Conservation (phyloP, 1,284 basidiomycete species). For the Irpex sp. region DNA sequence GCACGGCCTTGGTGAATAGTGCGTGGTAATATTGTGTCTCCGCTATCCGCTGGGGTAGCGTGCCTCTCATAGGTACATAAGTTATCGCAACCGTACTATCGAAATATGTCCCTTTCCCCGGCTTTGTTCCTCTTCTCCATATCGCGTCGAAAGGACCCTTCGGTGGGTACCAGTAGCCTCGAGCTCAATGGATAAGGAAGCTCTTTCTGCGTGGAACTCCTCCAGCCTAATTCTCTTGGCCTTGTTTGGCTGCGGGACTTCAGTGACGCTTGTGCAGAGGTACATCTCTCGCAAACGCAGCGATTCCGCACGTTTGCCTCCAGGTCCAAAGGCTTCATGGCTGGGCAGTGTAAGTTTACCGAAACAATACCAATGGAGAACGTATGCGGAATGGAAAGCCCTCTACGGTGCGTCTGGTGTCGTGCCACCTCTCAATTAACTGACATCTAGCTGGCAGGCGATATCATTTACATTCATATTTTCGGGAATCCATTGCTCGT, state of each 20-base stretch:
- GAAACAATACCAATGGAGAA: constrained; percentile 41
- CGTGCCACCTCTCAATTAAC: neutral
- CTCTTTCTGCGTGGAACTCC: no score
- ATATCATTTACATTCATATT: constrained; percentile 32
- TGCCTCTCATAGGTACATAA: neutral
- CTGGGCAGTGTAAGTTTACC: constrained; percentile 34
- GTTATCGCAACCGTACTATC: neutral
- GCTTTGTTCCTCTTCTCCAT: no score
- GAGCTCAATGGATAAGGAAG: no score
- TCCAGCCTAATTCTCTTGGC: neutral
- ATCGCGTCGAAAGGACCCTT: no score
- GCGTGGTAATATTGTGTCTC: neutral
- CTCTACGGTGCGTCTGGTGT: constrained; percentile 35
- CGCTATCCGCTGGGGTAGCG: neutral
- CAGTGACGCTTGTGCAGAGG: neutral
- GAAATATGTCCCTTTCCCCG: no score
- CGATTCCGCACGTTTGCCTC: constrained; percentile 29
- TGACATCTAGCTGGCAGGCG: constrained; percentile 8
- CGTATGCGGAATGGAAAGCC: constrained; percentile 42
- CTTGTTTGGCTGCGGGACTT: neutral
- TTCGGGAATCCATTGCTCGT: constrained; percentile 16
- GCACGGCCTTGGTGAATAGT: neutral
- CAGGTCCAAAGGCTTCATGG: constrained; percentile 39
- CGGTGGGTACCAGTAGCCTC: no score
- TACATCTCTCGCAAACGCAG: neutral